These are phyloP conservation scores for Pleurotus salmoneostramineus DNA, from an alignment of 768 basidiomycete genomes.

Conservation along the genomic window DNA sequence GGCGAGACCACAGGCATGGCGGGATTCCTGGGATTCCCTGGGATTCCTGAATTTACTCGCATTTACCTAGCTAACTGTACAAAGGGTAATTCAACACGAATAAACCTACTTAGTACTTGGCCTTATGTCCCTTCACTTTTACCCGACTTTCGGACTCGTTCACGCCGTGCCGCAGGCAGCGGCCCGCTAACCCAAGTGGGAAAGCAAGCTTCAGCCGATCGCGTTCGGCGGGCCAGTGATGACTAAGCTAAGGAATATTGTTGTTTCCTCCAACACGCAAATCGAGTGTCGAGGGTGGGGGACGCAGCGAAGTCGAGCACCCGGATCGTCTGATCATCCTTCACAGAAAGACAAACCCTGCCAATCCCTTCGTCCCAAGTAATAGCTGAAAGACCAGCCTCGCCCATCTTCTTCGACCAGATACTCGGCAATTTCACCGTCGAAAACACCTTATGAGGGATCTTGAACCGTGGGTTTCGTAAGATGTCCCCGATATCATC, in stretches of 20 bases:
- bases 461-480: slow-evolving; percentile 16
- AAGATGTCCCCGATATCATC: slow-evolving; percentile 16
- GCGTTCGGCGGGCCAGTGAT: neutral
- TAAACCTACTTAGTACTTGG: neutral
- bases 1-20: neutral
- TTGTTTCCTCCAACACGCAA: slow-evolving; percentile 11
- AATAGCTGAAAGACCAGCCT: slow-evolving; percentile 39
- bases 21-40: neutral
- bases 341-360: slow-evolving; percentile 48
- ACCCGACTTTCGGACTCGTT: too few species aligned
- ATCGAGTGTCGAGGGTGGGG: slow-evolving; percentile 21
- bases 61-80: neutral
- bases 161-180: too few species aligned
- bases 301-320: slow-evolving; percentile 45
- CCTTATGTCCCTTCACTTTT: too few species aligned
- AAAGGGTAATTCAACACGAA: neutral
- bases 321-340: slow-evolving; percentile 32
- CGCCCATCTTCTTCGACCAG: slow-evolving; percentile 12
- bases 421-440: slow-evolving; percentile 9
- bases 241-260: neutral
- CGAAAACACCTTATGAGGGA: slow-evolving; percentile 15
- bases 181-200: too few species aligned
- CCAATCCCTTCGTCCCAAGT: slow-evolving; percentile 68
- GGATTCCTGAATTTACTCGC: neutral
- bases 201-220: neutral